Conservation (phyloP, 1,284 basidiomycete species). For the Xanthoconium separans region DNA sequence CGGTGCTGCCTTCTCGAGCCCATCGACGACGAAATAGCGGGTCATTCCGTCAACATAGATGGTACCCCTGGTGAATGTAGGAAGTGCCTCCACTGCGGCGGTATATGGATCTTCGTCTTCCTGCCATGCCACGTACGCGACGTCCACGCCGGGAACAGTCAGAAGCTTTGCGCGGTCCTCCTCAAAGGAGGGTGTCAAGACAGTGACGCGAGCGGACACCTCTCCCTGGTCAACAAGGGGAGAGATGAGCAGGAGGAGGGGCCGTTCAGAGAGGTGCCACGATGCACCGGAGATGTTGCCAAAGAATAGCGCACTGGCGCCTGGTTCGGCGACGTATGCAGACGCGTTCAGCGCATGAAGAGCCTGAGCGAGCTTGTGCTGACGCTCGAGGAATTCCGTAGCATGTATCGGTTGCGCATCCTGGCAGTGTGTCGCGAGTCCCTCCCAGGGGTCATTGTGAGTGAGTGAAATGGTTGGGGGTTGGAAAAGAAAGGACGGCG, state of each 20-base stretch:
- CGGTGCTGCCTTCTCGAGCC: constrained; percentile 49
- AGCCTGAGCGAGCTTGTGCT: constrained; percentile 49
- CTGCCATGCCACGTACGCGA: constrained; percentile 67
- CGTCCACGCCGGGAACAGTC: constrained; percentile 44
- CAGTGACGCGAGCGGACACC: constrained; percentile 45
- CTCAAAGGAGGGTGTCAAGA: constrained; percentile 81
- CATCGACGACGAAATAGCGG: constrained; percentile 62
- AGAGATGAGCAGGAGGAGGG: constrained; percentile 67
- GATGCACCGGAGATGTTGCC: constrained; percentile 60
- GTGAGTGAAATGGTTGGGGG: background rate
- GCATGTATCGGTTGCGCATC: constrained; percentile 47
- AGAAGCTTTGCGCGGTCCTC: constrained; percentile 64
- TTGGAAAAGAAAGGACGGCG: background rate
- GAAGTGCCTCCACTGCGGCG: constrained; percentile 48
- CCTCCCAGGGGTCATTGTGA: constrained; percentile 30
- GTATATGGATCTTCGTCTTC: constrained; percentile 73
- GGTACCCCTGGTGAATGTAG: constrained; percentile 26
- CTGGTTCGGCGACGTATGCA: constrained; percentile 75
- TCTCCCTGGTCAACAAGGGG: constrained; percentile 36
- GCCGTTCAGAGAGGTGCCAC: constrained; percentile 78
- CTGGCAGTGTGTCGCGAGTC: constrained; percentile 51
- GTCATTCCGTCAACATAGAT: constrained; percentile 64
- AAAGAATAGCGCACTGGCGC: constrained; percentile 69
- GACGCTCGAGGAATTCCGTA: constrained; percentile 52
- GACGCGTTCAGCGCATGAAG: constrained; percentile 51